Evolutionary conservation across 805 yeast genomes (phyloP).

Genomic region (Candida berthetii): DNA sequence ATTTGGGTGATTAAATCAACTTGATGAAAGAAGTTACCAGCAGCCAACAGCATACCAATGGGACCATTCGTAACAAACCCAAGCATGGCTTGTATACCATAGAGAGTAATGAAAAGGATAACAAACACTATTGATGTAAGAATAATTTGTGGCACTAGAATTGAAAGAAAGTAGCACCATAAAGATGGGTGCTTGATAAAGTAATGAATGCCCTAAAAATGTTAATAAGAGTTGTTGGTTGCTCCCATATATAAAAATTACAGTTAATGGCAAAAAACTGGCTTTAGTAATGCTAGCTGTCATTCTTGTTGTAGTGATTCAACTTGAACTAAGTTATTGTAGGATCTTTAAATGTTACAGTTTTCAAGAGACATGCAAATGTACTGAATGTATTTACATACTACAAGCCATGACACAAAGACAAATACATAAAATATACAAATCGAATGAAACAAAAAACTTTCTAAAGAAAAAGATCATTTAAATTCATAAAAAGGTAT

Average conservation of each 20-base stretch:
- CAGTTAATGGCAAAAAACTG: not conserved
- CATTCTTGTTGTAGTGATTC: not conserved
- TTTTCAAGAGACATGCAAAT: too few species aligned
- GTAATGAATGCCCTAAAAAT: slow-evolving; percentile 31
- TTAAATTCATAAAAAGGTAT: too few species aligned
- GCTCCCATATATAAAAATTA: not conserved
- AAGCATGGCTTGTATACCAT: slow-evolving; percentile 28
- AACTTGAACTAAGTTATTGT: not conserved
- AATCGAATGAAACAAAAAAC: too few species aligned
- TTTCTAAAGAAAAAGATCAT: too few species aligned
- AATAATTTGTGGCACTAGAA: slow-evolving; percentile 38
- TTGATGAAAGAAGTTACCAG: slow-evolving; percentile 37
- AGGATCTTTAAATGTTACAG: too few species aligned
- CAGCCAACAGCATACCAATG: slow-evolving; percentile 38
- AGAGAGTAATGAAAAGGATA: slow-evolving; percentile 30
- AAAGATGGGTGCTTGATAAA: slow-evolving; percentile 32
- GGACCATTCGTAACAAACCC: slow-evolving; percentile 43
- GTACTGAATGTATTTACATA: too few species aligned
- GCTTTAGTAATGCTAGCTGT: not conserved
- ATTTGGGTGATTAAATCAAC: slow-evolving; percentile 34
- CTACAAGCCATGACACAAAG: too few species aligned
- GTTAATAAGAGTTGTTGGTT: not conserved
- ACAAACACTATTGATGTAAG: slow-evolving; percentile 30
- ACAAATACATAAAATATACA: too few species aligned
- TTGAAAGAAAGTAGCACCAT: slow-evolving; percentile 40